Evolutionary conservation across 768 basidiomycete genomes (phyloP), one percentile per base, ranked within the genome.

Genomic region (Amanita subjunquillea): DNA sequence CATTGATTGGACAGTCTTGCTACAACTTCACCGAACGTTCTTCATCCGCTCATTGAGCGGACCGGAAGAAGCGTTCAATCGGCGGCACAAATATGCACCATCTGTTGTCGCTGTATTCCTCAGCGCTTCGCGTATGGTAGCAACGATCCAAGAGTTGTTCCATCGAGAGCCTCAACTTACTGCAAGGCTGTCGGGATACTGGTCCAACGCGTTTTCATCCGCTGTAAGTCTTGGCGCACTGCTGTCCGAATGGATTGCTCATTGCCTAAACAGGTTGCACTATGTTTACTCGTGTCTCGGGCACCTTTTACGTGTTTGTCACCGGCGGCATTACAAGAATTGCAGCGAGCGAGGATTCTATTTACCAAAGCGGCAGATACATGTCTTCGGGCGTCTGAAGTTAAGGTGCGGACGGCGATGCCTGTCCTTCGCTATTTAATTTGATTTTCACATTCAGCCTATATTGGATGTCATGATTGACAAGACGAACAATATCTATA

Each of bases 31-130:
- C 62, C 70, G 83, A 47, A 75, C 76, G n/a, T 84, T 74, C 66
- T 85, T 85, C 62, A 80, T 80, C 20, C 75, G 76, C 48, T 82
- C 82, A 20, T 67, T 85, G 36, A 80, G 75, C 54, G 69, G 72
- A 5, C 76, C 73, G 34, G 80, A 82, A 60, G 72, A 74, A 54
- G 72, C 77, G 1, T 80, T 85, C 63, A 80, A 82, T 52, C 71
- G 79, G 54, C 70, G 69, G 50, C 80, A 85, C 67, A 76, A 72
- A 62, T 83, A 80, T 57, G 83, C 84, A 5, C 82, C 83, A 3
- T 85, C 83, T 6, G 81, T 83, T 9, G 77, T 85, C 10, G 83
- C 85, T 29, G 78, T 82, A 10, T 83, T 82, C 67, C 70, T 79
- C 17, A 77, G 81, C 55, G 80, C 82, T 20, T 75, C 75, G 50